Conservation (phyloP, 2,329 filamentous ascomycete genomes). For the Nothopassalora personata region DNA sequence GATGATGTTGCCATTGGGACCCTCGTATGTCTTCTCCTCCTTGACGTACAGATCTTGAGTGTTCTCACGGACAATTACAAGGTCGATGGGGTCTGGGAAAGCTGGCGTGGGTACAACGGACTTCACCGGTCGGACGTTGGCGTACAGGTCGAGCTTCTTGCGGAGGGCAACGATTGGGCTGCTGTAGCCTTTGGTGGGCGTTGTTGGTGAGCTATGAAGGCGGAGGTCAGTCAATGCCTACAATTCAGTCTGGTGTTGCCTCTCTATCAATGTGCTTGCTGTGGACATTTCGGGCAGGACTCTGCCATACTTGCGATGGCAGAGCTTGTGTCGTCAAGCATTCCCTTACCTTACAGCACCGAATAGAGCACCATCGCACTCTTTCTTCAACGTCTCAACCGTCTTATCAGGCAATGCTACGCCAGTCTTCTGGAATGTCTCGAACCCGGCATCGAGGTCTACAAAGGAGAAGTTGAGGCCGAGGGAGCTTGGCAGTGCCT, state of each 20-base stretch:
- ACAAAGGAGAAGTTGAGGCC: slow-evolving; percentile 92
- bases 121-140: slow-evolving; percentile 96
- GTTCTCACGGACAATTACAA: slow-evolving; percentile 98
- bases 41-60: slow-evolving; percentile 98
- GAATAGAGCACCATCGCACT: slow-evolving; percentile 94
- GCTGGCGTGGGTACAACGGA: slow-evolving; percentile 58
- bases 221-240: background rate
- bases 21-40: slow-evolving; percentile 80
- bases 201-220: slow-evolving; percentile 65
- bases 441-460: slow-evolving; percentile 87
- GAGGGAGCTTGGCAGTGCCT: slow-evolving; percentile 86
- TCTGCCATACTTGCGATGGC: background rate
- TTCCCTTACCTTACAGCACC: slow-evolving; percentile 66
- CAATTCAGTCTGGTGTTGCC: no score
- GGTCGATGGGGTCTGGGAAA: slow-evolving; percentile 64
- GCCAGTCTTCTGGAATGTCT: slow-evolving; percentile 86
- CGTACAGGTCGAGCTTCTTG: slow-evolving; percentile 91
- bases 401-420: slow-evolving; percentile 84
- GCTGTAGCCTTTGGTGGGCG: slow-evolving; percentile 88
- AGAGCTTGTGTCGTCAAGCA: background rate
- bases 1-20: slow-evolving; percentile 64
- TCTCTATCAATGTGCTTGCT: no score
- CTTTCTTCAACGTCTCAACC: slow-evolving; percentile 77
- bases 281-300: background rate
- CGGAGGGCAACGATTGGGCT: slow-evolving; percentile 94